Evolutionary conservation across 2,329 filamentous ascomycete species (phyloP), one percentile per base, ranked within the genome.

Genomic region (Hymenoscyphus linearis): DNA sequence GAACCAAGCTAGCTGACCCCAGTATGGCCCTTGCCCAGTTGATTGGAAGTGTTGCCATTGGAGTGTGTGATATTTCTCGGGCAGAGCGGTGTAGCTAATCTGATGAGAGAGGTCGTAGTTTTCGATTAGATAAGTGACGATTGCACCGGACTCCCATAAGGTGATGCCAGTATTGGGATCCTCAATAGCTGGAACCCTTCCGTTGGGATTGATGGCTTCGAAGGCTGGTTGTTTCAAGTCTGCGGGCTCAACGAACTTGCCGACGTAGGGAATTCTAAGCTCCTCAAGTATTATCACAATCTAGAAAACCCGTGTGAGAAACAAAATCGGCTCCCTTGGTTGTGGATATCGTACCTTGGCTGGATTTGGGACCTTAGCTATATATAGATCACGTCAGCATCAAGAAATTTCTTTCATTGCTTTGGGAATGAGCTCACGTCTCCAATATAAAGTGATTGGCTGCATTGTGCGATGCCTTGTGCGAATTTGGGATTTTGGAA

Each of bases 111-210:
- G 73, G 67, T 79, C 76, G 69, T 79, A 79, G 9, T 67, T 70
- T 44, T 75, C 72, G 52, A 74, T 62, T 4, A 79, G 61, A 57
- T 79, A 80, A 55, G 76, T 73, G 61, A 80, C 69, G 60, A 78
- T 77, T 1, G 78, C 77, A 9, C 76, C 76, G 31, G 72, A 75
- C 65, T 80, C 78, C 76, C 76, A 80, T 54, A 76, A 69, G 0
- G 71, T 74, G 53, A 79, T 71, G 56, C 73, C 73, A 57, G 77
- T 78, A 22, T 73, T 72, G 53, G 75, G 73, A 64, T 79, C 72
- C 26, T 77, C 62, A 31, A 74, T 66, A 13, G 69, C 61, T 2
- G 71, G 71, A n/a, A 72, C 61, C 26, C 65, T 60, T 44, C 69
- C 68, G 47, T 72, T 72, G 13, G 66, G 66, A 59, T 71, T 71